phyloP scores from a whole-genome alignment of 2,329 filamentous ascomycete species.

The Diaporthe sp. region DNA sequence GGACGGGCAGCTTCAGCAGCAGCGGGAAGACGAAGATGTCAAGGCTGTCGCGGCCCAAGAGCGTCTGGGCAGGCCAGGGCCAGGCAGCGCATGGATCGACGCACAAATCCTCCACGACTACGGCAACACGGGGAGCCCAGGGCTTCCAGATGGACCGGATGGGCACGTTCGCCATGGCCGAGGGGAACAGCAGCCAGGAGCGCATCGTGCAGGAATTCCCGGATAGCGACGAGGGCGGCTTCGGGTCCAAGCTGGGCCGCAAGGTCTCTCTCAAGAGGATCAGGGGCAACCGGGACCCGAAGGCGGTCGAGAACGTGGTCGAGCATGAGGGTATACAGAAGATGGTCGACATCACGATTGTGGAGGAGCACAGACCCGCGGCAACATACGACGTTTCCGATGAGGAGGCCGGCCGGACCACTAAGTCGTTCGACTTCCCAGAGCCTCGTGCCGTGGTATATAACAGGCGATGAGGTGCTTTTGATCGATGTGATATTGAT shows the following conservation, averaged over 20 bases:
- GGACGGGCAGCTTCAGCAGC: slow-evolving; percentile 21
- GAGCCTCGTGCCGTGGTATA: not conserved
- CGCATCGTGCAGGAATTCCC: not conserved
- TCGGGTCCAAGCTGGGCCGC: slow-evolving; percentile 17
- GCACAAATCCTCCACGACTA: not conserved
- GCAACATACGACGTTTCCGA: not conserved
- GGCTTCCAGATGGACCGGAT: slow-evolving; percentile 8
- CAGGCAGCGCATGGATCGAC: slow-evolving; percentile 1
- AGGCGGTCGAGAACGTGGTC: not conserved
- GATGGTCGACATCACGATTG: slow-evolving; percentile 34
- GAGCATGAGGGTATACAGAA: slow-evolving; percentile 28
- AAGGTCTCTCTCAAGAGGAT: slow-evolving; percentile 6
- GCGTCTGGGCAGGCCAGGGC: slow-evolving; percentile 16
- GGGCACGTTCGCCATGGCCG: slow-evolving; percentile 28
- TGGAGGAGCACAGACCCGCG: slow-evolving; percentile 25
- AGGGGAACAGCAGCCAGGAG: slow-evolving; percentile 30
- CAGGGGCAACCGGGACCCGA: not conserved
- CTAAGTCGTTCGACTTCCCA: slow-evolving; percentile 14
- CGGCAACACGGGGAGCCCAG: not conserved
- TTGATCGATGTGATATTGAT: not conserved
- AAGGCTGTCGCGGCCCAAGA: slow-evolving; percentile 10
- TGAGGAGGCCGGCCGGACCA: slow-evolving; percentile 15
- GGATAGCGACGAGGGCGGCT: not conserved
- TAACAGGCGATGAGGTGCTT: slow-evolving; percentile 2
- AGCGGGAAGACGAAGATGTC: slow-evolving; percentile 22